These are phyloP conservation scores for Elongisporangium senticosum DNA, from an alignment of 352 stramenopile species.

Conservation along the genomic window DNA sequence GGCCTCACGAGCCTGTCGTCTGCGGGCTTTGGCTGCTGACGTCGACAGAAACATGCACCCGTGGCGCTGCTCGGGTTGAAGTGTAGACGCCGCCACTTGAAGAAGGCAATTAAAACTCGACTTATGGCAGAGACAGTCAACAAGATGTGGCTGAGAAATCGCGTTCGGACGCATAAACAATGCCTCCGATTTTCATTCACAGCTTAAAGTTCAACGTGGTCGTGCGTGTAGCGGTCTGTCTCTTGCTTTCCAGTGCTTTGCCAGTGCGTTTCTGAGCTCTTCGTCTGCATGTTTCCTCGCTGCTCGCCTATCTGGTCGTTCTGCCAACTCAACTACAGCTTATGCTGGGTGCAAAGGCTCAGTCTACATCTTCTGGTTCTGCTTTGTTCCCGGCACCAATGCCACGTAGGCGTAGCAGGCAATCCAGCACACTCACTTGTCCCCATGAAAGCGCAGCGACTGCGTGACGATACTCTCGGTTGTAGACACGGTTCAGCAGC, in stretches of 20 bases:
- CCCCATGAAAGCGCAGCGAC: neutral
- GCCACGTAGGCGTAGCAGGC: neutral
- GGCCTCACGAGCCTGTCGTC: neutral
- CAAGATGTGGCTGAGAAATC: neutral
- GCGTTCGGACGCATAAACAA: neutral
- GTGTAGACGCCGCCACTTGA: neutral
- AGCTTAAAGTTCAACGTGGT: neutral
- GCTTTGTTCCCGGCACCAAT: neutral
- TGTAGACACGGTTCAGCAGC: slow-evolving; percentile 31
- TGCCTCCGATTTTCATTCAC: neutral
- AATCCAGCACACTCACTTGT: neutral
- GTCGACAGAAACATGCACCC: neutral
- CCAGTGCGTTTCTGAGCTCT: neutral
- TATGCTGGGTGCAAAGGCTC: too few relatives aligned
- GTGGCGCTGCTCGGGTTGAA: neutral
- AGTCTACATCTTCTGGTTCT: neutral
- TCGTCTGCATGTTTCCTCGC: neutral
- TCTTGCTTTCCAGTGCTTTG: neutral
- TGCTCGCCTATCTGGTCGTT: neutral
- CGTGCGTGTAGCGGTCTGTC: neutral
- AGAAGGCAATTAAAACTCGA: neutral
- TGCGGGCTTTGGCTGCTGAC: neutral
- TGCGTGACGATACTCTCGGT: slow-evolving; percentile 24
- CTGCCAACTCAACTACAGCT: neutral
- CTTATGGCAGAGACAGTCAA: neutral